Evolutionary conservation across 257 asterid genomes (phyloP).

Genomic region (Nemophila menziesii): DNA sequence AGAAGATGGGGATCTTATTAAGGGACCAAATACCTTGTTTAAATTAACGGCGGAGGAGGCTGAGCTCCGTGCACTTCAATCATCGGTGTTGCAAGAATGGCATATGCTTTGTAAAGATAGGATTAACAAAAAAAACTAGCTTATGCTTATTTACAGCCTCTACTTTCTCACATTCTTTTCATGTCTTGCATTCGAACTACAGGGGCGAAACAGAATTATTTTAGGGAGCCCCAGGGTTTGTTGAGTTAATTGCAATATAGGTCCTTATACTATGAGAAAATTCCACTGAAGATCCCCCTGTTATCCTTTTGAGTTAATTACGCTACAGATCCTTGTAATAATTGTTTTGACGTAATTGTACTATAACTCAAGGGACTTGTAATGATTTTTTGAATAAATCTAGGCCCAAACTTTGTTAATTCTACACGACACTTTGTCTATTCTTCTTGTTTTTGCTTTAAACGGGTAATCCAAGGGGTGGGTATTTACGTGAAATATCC

Average conservation of each 20-base stretch:
- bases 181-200: background rate
- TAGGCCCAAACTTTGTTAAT: constrained; percentile 65
- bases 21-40: constrained; percentile 54
- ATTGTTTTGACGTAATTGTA: too few relatives aligned
- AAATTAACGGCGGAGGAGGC: constrained; percentile 69
- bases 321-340: too few relatives aligned
- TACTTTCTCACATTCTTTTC: background rate
- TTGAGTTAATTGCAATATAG: too few relatives aligned
- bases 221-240: too few relatives aligned
- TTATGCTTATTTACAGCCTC: background rate
- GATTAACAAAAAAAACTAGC: constrained; percentile 35
- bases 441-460: constrained; percentile 42
- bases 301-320: too few relatives aligned
- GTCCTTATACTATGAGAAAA: too few relatives aligned
- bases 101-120: constrained; percentile 67
- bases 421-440: constrained; percentile 43
- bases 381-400: constrained; percentile 53
- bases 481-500: constrained; percentile 27
- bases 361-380: constrained; percentile 61
- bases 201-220: too few relatives aligned
- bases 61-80: constrained; percentile 80
- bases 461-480: constrained; percentile 24
- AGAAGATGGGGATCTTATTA: constrained; percentile 29
- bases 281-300: too few relatives aligned
- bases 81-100: constrained; percentile 81